Base-by-base conservation (phyloP, 495 filamentous ascomycete genomes). In the Podospora fimiseda region DNA sequence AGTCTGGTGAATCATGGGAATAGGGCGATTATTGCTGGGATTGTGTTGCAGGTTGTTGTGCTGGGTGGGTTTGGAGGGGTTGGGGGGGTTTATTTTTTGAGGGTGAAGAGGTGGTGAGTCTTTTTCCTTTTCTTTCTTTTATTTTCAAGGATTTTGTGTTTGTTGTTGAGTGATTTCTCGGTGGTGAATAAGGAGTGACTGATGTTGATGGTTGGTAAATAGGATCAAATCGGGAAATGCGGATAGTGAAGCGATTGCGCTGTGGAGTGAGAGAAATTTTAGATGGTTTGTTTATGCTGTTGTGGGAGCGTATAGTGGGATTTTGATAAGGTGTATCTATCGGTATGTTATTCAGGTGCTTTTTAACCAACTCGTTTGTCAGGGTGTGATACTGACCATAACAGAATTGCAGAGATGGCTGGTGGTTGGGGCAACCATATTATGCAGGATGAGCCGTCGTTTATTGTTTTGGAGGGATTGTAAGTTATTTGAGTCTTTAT, bases 11-110 rank as follows among this genome's bases (percentile, higher is more conserved):
- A 65, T 23, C 55, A 58, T 23, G 82, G 82, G 15, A 83, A 87
- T 65, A 63, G 85, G 57, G 78, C 84, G 50, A 87, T 87, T 60
- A 82, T 90, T 44, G 77, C 83, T 9, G 85, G 86, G 61, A 85
- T 90, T 55, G 72, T 79, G 6, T 79, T 83, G 65, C 86, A 90
- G 74, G 84, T 85, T 27, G 73, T 70, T 5, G 86, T 85, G 2
- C 72, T 88, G 66, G 56, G 69, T 27, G 67, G 77, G 21, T 88
- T 85, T 61, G 81, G 78, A 9, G 5, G 66, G 7, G 50, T 80
- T 8, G 74, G 61, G n/a, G 45, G 65, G 23, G 72, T 81, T 22
- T 86, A 80, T 56, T 80, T 68, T 48, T 36, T 72, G 18, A 60
- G 74, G 4, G 68, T 80, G 0, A 60, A 50, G 49, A 67, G 58